These are phyloP conservation scores for Adansonia digitata DNA, from an alignment of 345 rosid species.

Conservation along the genomic window DNA sequence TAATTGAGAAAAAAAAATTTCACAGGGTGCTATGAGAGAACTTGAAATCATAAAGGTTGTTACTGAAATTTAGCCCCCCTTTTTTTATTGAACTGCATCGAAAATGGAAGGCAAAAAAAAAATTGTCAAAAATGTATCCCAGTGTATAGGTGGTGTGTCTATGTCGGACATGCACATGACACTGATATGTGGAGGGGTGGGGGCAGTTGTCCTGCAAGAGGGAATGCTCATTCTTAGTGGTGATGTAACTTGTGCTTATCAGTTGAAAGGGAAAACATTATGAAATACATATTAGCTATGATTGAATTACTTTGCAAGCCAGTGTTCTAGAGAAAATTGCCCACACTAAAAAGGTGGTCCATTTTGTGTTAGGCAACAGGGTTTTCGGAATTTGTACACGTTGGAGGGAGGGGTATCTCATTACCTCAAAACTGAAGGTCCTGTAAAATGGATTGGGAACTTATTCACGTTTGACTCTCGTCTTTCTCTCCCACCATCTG, in stretches of 20 bases:
- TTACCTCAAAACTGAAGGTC: conserved; percentile 73
- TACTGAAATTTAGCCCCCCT: too few species aligned
- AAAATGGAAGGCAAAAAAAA: neutral
- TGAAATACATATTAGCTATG: neutral
- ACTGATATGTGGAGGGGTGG: neutral
- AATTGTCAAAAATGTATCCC: neutral
- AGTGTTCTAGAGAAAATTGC: neutral
- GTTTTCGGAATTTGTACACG: conserved; percentile 74
- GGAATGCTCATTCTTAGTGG: neutral
- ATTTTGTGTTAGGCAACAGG: conserved; percentile 54
- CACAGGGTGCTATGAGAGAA: neutral
- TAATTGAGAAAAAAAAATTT: neutral
- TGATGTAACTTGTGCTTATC: neutral
- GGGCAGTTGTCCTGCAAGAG: neutral
- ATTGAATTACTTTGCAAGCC: neutral
- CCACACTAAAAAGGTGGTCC: conserved; percentile 9
- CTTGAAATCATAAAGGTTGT: neutral
- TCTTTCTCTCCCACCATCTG: conserved; percentile 76
- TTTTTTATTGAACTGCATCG: neutral
- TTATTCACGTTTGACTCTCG: conserved; percentile 87
- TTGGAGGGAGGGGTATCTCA: conserved; percentile 84
- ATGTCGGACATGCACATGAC: neutral
- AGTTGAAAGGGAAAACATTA: neutral
- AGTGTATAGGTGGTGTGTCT: too few species aligned
- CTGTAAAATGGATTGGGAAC: conserved; percentile 75